A percentile compares a stretch with the other conserved stretches of the same genome.
Conservation (phyloP, 192 early-diverging fungal species). For the Umbelopsis sp. region DNA sequence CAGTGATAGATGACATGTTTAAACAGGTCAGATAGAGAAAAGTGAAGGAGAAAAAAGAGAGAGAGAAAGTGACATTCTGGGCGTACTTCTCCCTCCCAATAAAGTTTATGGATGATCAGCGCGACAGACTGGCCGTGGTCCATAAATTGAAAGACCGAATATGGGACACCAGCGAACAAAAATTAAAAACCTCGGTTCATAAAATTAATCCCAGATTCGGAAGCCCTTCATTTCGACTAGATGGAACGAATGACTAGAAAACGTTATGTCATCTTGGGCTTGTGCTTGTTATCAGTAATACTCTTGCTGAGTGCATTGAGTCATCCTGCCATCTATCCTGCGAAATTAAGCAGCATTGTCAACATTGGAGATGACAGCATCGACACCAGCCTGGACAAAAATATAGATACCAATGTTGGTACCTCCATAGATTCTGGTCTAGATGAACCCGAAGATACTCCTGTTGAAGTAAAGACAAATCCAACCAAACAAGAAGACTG, state of each 20-base stretch:
- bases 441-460: conserved; percentile 16
- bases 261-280: neutral
- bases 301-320: neutral
- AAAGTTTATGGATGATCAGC: neutral
- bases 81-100: neutral
- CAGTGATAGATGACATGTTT: conserved; percentile 26
- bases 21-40: neutral
- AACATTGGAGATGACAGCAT: neutral
- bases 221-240: neutral
- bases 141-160: too few relatives aligned
- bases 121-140: too few relatives aligned
- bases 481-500: conserved; percentile 22
- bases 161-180: too few relatives aligned
- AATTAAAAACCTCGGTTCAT: too few relatives aligned
- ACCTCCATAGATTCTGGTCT: neutral
- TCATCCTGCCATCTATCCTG: neutral
- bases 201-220: neutral
- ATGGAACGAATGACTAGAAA: conserved; percentile 9
- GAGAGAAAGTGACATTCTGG: neutral
- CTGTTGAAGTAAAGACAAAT: conserved; percentile 10
- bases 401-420: neutral
- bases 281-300: neutral
- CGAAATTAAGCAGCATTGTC: conserved; percentile 9
- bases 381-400: neutral
- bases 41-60: neutral